Evolutionary conservation across 2,329 filamentous ascomycete species (phyloP).

Genomic region (Claviceps pusilla): DNA sequence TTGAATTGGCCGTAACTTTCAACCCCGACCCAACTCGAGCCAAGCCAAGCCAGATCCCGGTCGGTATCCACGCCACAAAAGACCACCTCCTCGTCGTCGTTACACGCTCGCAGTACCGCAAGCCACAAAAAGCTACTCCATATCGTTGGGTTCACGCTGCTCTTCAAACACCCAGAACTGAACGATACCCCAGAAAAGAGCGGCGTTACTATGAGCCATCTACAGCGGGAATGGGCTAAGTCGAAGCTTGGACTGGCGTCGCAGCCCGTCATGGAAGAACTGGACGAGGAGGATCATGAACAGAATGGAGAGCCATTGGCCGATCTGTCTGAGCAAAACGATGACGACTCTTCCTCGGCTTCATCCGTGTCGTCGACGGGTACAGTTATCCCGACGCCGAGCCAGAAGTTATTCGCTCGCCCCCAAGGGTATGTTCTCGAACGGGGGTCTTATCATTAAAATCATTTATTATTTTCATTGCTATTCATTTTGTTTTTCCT

Average conservation of each 20-base stretch:
- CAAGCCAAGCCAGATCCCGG: not conserved
- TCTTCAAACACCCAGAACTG: not conserved
- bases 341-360: conserved; percentile 56
- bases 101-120: not conserved
- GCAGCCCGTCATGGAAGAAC: conserved; percentile 30
- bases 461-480: not conserved
- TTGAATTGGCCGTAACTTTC: not conserved
- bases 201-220: conserved; percentile 53
- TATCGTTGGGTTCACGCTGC: not conserved
- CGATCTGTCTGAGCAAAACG: conserved; percentile 29
- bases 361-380: conserved; percentile 84
- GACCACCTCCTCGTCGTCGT: too few relatives aligned
- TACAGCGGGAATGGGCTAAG: conserved; percentile 67
- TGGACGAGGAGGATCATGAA: conserved; percentile 32
- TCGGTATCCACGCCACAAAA: not conserved
- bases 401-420: conserved; percentile 57
- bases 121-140: not conserved
- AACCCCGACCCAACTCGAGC: not conserved
- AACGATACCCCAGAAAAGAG: not conserved
- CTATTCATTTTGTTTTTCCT: not conserved
- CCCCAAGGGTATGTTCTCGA: conserved; percentile 40
- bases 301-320: conserved; percentile 23
- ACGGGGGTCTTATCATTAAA: conserved; percentile 1
- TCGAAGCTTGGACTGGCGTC: conserved; percentile 49
- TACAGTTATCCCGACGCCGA: conserved; percentile 70